Evolutionary conservation across 2,329 filamentous ascomycete genomes (phyloP).

Genomic region (Colletotrichum eleusines): DNA sequence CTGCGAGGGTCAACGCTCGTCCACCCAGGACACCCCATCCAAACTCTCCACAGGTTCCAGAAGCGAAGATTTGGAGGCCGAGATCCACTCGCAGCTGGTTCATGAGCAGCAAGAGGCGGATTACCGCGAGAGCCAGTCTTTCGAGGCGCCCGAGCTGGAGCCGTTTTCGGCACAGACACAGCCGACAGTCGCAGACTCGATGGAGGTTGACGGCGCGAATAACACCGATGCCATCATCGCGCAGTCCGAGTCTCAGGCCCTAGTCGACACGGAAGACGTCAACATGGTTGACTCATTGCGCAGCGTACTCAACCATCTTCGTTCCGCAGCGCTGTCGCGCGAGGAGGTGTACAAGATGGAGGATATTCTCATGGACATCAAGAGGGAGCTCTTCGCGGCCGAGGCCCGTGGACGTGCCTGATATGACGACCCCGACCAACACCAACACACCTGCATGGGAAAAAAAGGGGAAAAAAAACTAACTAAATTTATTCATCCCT

Average conservation of each 20-base stretch:
- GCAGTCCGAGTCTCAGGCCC: not conserved
- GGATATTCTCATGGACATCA: slow-evolving; percentile 83
- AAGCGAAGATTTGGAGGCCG: slow-evolving; percentile 53
- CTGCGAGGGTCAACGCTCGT: not conserved
- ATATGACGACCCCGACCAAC: not conserved
- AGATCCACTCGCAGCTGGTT: slow-evolving; percentile 56
- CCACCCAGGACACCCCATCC: slow-evolving; percentile 18
- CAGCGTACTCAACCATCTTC: slow-evolving; percentile 70
- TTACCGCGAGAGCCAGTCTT: slow-evolving; percentile 48
- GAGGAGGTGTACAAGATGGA: slow-evolving; percentile 79
- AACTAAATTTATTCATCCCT: not conserved
- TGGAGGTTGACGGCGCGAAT: slow-evolving; percentile 40
- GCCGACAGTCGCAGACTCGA: slow-evolving; percentile 43
- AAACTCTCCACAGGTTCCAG: slow-evolving; percentile 23
- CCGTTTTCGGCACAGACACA: slow-evolving; percentile 9
- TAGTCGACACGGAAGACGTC: slow-evolving; percentile 51
- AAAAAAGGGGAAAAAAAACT: not conserved
- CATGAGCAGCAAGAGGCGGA: slow-evolving; percentile 55
- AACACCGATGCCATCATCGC: slow-evolving; percentile 5
- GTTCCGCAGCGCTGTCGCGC: slow-evolving; percentile 69
- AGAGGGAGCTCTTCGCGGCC: slow-evolving; percentile 79
- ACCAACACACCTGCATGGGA: not conserved
- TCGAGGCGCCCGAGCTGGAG: slow-evolving; percentile 44
- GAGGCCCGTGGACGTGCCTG: slow-evolving; percentile 66
- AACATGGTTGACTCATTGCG: slow-evolving; percentile 67